Base-by-base conservation (phyloP, 1,284 basidiomycete genomes). In the Mycena sp. region DNA sequence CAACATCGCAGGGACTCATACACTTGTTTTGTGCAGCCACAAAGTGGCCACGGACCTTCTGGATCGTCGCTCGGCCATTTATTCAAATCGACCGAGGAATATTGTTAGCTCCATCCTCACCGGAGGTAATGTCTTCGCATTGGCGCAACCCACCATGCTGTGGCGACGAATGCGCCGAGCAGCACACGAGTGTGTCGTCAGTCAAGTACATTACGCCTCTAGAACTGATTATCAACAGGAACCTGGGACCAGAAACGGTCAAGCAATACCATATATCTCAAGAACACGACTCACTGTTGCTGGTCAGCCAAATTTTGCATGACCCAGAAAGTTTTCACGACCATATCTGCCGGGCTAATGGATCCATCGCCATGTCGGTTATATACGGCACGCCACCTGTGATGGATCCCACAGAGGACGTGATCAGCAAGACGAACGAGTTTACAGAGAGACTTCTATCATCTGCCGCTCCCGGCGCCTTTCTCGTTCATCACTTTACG, bases 401-500 rank as follows among this genome's bases (percentile, higher is more conserved):
- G 40, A 17, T n/a, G 6, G 40, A 43, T 17, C 40, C 40, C 9
- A 9, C 21, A 17, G 40, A n/a, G 9, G 40, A 43, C 9, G n/a
- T 17, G 6, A 43, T 43, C n/a, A 10, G 7, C 9, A 43, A 43
- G 9, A 43, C 40, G n/a, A 35, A 35, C 32, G 32, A 7, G 7
- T 35, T 35, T 14, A 35, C 21, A 6, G 40, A 17, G n/a, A 7
- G 40, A 7, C 16, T n/a, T 6, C n/a, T 43, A 9, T 17, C 40
- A 6, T 43, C 40, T 6, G 40, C 40, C 6, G 40, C 40, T 23
- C 40, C 40, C 10, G 40, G 40, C 10, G 40, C 40, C 17, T 43
- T 43, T 23, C 21, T 43, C 9, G 40, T 43, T 9, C 17, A 67
- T 32, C 62, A 70, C 79, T 76, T 56, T 71, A 64, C 63, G 16